A percentile compares a stretch with the other conserved stretches of the same genome.
Evolutionary conservation across 768 basidiomycete genomes (phyloP).

Genomic region (Amanita polypyramis): DNA sequence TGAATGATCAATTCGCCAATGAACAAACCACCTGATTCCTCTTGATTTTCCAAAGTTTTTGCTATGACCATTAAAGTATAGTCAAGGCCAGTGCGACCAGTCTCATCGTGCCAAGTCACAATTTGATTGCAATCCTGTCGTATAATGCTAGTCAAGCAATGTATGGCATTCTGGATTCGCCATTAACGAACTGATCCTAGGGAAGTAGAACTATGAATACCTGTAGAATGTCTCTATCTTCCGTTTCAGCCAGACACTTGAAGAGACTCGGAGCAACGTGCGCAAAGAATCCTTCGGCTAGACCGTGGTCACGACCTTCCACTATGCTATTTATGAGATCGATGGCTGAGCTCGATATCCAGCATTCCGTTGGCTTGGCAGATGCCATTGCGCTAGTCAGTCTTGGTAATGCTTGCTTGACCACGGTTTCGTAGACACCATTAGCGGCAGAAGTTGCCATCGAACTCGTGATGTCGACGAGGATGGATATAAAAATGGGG

Average conservation of each 20-base stretch:
- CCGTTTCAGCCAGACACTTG: conserved; percentile 50
- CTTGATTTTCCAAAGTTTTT: conserved; percentile 63
- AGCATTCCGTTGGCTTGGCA: conserved; percentile 53
- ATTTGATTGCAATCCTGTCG: conserved; percentile 83
- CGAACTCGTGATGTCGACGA: conserved; percentile 69
- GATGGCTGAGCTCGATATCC: conserved; percentile 71
- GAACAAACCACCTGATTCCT: conserved; percentile 87
- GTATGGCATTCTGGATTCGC: conserved; percentile 58
- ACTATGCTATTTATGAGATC: conserved; percentile 71
- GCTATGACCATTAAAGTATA: conserved; percentile 69
- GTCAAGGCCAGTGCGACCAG: conserved; percentile 67
- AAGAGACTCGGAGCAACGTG: conserved; percentile 70
- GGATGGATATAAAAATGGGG: conserved; percentile 79
- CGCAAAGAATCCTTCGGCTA: conserved; percentile 77
- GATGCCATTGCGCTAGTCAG: conserved; percentile 56
- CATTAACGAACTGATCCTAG: neutral
- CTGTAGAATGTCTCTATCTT: conserved; percentile 83
- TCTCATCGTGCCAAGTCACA: conserved; percentile 58
- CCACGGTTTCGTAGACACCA: conserved; percentile 62
- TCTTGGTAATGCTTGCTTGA: conserved; percentile 62
- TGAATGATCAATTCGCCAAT: conserved; percentile 96
- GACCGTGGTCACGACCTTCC: conserved; percentile 50
- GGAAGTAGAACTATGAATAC: conserved; percentile 23
- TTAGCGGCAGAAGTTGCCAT: conserved; percentile 51
- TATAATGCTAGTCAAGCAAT: conserved; percentile 72